A percentile compares a stretch with the other conserved stretches of the same genome.
Conservation (phyloP, 73 alveolate genomes). For the Blepharisma japonicum region DNA sequence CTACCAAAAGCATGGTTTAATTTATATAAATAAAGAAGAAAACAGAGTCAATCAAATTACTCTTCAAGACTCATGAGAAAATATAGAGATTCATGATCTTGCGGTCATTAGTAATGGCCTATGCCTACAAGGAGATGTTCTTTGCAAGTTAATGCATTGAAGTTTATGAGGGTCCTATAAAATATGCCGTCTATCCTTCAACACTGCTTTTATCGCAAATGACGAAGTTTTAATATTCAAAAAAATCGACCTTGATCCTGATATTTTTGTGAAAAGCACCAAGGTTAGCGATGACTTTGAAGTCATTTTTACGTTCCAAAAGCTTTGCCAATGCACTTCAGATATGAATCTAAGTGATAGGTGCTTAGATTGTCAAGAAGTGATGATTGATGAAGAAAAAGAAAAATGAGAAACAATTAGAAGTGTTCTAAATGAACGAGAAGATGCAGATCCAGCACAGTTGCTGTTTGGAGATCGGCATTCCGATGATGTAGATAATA, state of each 20-base stretch:
- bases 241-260: conserved; percentile 19
- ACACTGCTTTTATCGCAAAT: neutral
- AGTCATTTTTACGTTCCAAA: neutral
- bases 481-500: no score
- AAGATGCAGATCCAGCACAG: no score
- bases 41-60: neutral
- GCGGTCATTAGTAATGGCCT: neutral
- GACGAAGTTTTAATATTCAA: neutral
- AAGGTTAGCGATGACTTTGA: conserved; percentile 3
- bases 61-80: neutral
- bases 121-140: neutral
- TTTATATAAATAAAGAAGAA: neutral
- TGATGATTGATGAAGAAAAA: neutral
- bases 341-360: conserved; percentile 5
- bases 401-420: neutral
- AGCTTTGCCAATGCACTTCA: conserved; percentile 4
- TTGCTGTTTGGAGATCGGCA: no score
- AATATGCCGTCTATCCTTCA: conserved; percentile 13
- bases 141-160: neutral
- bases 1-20: neutral
- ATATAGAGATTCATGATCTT: neutral
- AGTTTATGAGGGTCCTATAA: neutral
- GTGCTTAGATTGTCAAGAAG: neutral
- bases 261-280: neutral
- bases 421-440: no score